These are phyloP conservation scores for Apiospora phragmitis DNA, from an alignment of 2,329 filamentous ascomycete genomes.

Conservation along the genomic window DNA sequence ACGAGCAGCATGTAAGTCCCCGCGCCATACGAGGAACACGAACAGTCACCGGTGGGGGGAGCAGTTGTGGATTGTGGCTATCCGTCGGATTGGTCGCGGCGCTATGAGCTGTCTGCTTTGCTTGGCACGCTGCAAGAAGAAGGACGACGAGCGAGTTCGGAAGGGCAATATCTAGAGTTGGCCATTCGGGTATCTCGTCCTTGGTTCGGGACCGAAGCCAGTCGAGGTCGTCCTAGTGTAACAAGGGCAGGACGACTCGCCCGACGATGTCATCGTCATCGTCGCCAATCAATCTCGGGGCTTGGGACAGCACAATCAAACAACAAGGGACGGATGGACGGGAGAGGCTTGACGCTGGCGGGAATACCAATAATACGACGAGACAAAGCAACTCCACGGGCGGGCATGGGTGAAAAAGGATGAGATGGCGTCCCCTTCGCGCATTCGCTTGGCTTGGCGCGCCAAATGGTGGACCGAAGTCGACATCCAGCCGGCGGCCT, in stretches of 20 bases:
- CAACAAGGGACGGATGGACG: neutral
- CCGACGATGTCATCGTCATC: neutral
- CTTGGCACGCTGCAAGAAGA: neutral
- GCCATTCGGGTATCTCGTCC: neutral
- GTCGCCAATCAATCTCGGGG: neutral
- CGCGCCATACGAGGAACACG: neutral
- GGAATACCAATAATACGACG: neutral
- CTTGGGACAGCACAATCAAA: neutral
- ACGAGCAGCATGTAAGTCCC: neutral
- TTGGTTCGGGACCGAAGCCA: conserved; percentile 1
- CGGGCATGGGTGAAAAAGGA: neutral
- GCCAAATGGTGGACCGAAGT: neutral
- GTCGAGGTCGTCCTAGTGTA: neutral
- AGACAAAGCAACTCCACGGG: neutral
- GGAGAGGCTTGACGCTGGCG: neutral
- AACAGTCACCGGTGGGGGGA: neutral
- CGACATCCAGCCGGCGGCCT: neutral
- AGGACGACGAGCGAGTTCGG: neutral
- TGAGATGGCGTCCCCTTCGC: neutral
- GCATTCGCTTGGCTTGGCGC: neutral
- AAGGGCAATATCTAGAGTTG: neutral
- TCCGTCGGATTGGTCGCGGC: neutral
- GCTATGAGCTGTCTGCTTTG: neutral
- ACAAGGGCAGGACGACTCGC: neutral
- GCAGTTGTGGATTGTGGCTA: neutral